Base-by-base conservation (phyloP, 192 early-diverging fungal genomes). In the Kappamyces sp. region DNA sequence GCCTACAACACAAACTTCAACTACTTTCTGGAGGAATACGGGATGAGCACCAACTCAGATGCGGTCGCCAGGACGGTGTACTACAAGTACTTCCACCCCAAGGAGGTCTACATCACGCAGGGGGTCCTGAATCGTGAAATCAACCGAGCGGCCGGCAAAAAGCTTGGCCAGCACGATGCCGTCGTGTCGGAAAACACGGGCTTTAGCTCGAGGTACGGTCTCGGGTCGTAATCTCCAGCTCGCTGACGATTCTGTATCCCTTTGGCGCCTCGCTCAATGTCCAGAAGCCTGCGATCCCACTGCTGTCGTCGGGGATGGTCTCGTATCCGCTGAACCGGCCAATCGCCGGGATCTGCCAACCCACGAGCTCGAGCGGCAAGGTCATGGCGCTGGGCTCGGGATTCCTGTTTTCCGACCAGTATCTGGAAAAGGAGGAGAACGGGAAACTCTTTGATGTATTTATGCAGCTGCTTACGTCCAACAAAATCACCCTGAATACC, bases 351-450 rank as follows among this genome's bases (percentile, higher is more conserved):
- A 76, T 70, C 2, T 85, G 78, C 59, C 47, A 69, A 35, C 54
- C 66, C 59, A 63, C 72, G 36, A 75, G 64, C 46, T 61, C 62
- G 9, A 64, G 69, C 9, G 80, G 80, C 12, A 80, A 81, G 52
- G 58, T 85, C 1, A 68, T 81, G 3, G 81, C 78, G 0, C 48
- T 80, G 33, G 83, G 76, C 2, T 71, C 76, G 1, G 75, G 67
- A 8, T 55, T 62, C 23, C 84, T 85, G 78, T 85, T 85, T 53
- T 75, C 73, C 33, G 83, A 85, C 60, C 23, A 64, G 31, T 85
- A 85, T 52, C 68, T 85, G 13, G 83, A 85, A 5, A 83, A 81
- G 68, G 83, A 85, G 60, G 77, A 78, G 46, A 85, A 85, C 47
- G 75, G 62, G 6, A 80, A 79, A 52, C 66, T 85, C 15, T 74